phyloP scores from a whole-genome alignment of 2,329 filamentous ascomycete species.

The Verticillium nubilum region DNA sequence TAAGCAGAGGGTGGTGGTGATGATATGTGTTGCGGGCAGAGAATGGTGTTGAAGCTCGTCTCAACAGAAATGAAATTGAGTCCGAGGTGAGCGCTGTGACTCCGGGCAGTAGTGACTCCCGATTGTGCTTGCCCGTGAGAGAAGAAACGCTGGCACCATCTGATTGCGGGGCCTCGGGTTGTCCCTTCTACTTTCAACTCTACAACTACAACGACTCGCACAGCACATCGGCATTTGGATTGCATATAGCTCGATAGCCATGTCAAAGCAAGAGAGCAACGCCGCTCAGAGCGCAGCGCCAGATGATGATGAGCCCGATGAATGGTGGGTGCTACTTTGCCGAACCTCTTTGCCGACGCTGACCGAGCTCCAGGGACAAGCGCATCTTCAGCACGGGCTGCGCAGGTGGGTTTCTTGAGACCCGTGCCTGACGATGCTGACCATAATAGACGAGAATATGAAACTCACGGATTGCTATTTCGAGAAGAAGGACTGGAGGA shows the following conservation, averaged over 20 bases:
- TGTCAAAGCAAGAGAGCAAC: slow-evolving; percentile 52
- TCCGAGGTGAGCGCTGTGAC: background rate
- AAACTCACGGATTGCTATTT: slow-evolving; percentile 95
- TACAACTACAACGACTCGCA: background rate
- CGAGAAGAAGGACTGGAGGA: slow-evolving; percentile 92
- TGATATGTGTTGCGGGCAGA: background rate
- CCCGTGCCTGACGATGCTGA: background rate
- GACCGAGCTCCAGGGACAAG: slow-evolving; percentile 68
- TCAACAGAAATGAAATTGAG: background rate
- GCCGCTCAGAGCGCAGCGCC: slow-evolving; percentile 25
- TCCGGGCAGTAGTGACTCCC: background rate
- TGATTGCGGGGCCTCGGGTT: background rate
- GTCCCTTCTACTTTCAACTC: background rate
- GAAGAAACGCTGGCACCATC: background rate
- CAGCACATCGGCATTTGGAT: too few relatives aligned
- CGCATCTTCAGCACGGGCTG: slow-evolving; percentile 96
- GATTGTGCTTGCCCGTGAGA: background rate
- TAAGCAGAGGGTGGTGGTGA: background rate
- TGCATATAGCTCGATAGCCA: slow-evolving; percentile 7
- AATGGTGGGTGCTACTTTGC: slow-evolving; percentile 62
- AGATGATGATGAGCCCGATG: slow-evolving; percentile 85
- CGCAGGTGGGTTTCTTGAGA: slow-evolving; percentile 65
- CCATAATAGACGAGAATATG: slow-evolving; percentile 67
- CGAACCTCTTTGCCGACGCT: slow-evolving; percentile 1
- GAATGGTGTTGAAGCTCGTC: background rate